Percentiles rank a stretch among this genome's conserved stretches.
Evolutionary conservation across 805 yeast species (phyloP).

Genomic region (Ogataea saltuana): DNA sequence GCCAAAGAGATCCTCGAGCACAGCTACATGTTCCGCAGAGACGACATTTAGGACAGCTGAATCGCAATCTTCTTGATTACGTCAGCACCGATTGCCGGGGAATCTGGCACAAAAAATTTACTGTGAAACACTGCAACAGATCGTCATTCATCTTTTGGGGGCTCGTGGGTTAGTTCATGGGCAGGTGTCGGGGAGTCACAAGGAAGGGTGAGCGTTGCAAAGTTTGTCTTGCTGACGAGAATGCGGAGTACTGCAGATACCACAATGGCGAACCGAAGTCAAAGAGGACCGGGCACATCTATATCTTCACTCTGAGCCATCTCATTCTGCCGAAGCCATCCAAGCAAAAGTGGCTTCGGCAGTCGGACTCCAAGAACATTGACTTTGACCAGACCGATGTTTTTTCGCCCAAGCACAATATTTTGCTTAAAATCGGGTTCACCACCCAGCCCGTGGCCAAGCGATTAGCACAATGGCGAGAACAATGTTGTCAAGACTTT

Average conservation of each 20-base stretch:
- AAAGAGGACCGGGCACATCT: constrained; percentile 43
- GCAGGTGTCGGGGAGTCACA: constrained; percentile 46
- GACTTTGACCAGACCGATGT: constrained; percentile 32
- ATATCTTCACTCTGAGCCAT: constrained; percentile 49
- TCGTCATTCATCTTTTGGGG: too few species aligned
- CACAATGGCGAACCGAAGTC: constrained; percentile 33
- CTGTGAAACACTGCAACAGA: too few species aligned
- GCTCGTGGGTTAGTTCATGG: too few species aligned
- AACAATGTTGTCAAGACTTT: constrained; percentile 49
- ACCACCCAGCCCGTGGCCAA: constrained; percentile 46
- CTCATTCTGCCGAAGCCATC: constrained; percentile 34
- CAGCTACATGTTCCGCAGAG: constrained; percentile 44
- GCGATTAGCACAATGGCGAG: constrained; percentile 53
- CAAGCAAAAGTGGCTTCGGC: constrained; percentile 41
- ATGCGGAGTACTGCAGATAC: constrained; percentile 34
- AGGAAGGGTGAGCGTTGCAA: constrained; percentile 43
- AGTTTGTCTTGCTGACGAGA: constrained; percentile 22
- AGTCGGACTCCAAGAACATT: constrained; percentile 31
- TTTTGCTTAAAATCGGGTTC: constrained; percentile 54
- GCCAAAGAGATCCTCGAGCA: constrained; percentile 81
- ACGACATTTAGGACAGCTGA: constrained; percentile 8
- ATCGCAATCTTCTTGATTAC: too few species aligned
- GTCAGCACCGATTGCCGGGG: not conserved
- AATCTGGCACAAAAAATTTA: not conserved
- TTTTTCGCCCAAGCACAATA: constrained; percentile 40